A percentile compares a stretch with the other conserved stretches of the same genome.
Conservation (phyloP, 257 asterid species). For the Sherardia arvensis region DNA sequence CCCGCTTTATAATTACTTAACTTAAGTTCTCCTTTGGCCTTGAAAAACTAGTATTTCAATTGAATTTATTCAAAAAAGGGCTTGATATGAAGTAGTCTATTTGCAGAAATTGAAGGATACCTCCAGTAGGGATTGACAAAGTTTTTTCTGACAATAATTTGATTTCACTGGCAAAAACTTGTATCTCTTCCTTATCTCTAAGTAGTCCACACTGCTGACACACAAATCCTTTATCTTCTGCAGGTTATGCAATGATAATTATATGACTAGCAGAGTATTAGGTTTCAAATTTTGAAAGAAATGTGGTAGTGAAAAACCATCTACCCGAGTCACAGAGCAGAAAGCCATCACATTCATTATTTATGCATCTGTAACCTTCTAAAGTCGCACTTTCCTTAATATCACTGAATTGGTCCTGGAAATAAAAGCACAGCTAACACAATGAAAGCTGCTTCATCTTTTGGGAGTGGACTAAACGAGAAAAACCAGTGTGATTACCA, state of each 20-base stretch:
- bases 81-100: background rate
- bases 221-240: constrained; percentile 63
- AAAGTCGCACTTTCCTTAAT: constrained; percentile 76
- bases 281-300: background rate
- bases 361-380: constrained; percentile 85
- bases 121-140: constrained; percentile 36
- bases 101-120: constrained; percentile 48
- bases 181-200: constrained; percentile 69
- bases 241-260: constrained; percentile 13
- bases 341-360: constrained; percentile 55
- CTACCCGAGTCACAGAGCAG: constrained; percentile 64
- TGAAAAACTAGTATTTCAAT: background rate
- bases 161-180: constrained; percentile 32
- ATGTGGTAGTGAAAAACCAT: constrained; percentile 4
- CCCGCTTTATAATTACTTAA: background rate
- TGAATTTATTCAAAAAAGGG: background rate
- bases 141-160: constrained; percentile 48
- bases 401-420: constrained; percentile 66
- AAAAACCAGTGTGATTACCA: constrained; percentile 33
- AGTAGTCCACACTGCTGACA: constrained; percentile 84
- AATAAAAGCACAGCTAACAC: constrained; percentile 11
- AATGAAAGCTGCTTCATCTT: constrained; percentile 7
- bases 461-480: constrained; percentile 1
- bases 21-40: background rate
- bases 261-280: constrained; percentile 10